Evolutionary conservation across 140 eudicot species (phyloP).

Genomic region (Stevia rebaudiana): DNA sequence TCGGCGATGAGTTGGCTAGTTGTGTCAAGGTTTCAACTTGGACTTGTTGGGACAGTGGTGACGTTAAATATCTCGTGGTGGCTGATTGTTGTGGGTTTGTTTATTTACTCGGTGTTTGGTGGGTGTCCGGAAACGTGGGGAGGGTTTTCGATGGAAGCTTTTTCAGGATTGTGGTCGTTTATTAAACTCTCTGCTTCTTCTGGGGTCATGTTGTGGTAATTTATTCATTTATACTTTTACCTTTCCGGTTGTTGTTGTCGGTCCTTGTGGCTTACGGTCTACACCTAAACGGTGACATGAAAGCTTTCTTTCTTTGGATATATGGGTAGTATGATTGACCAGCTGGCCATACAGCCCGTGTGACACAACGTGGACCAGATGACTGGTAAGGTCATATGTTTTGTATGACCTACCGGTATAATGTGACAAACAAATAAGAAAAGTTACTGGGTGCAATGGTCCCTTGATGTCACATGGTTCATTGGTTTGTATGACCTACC

Average conservation of each 20-base stretch:
- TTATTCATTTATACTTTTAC: neutral
- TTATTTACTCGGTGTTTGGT: constrained; percentile 33
- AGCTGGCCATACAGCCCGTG: too few relatives aligned
- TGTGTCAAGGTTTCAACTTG: constrained; percentile 31
- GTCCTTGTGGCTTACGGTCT: neutral
- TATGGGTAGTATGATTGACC: too few relatives aligned
- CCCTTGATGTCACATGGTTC: too few relatives aligned
- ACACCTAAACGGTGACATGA: neutral
- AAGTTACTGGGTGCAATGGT: too few relatives aligned
- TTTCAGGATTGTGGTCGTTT: constrained; percentile 47
- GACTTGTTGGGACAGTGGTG: constrained; percentile 41
- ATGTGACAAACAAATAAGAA: too few relatives aligned
- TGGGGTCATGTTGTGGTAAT: constrained; percentile 64
- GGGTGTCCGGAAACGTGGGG: constrained; percentile 51
- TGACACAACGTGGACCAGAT: too few relatives aligned
- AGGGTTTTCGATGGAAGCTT: constrained; percentile 50
- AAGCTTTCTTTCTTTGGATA: too few relatives aligned
- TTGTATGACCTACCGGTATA: too few relatives aligned
- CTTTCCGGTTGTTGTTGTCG: neutral
- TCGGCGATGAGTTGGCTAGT: constrained; percentile 41
- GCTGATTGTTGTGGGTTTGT: constrained; percentile 48
- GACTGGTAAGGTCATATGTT: too few relatives aligned
- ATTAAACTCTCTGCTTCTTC: constrained; percentile 52
- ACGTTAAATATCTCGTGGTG: constrained; percentile 52
- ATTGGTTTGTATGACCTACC: too few relatives aligned